Conservation (phyloP, 495 filamentous ascomycete species). For the Apiosordaria backusii region DNA sequence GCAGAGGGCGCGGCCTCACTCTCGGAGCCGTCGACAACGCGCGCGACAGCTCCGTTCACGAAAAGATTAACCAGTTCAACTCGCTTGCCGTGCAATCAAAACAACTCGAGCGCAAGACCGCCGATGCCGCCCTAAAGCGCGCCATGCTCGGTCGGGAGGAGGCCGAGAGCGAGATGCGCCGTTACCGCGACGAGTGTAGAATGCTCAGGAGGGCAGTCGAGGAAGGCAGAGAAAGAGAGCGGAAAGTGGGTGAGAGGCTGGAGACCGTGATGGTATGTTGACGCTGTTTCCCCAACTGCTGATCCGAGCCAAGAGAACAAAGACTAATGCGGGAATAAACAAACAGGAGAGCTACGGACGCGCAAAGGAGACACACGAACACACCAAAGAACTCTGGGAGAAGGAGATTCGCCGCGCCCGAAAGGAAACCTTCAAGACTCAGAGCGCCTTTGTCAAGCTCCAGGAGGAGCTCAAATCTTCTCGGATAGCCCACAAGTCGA, state of each 20-base stretch:
- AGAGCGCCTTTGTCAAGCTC: constrained; percentile 68
- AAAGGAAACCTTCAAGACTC: constrained; percentile 81
- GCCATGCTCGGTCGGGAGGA: constrained; percentile 83
- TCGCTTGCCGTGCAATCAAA: constrained; percentile 60
- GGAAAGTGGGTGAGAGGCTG: constrained; percentile 70
- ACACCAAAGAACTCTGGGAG: constrained; percentile 72
- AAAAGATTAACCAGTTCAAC: constrained; percentile 84
- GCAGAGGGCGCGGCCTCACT: constrained; percentile 13
- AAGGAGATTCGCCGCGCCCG: constrained; percentile 78
- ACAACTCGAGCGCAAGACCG: constrained; percentile 56
- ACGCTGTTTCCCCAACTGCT: background rate
- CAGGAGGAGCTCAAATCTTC: constrained; percentile 78
- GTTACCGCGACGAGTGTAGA: constrained; percentile 56
- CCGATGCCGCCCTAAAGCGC: constrained; percentile 70
- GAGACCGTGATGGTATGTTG: constrained; percentile 66
- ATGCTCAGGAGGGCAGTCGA: constrained; percentile 54
- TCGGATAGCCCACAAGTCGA: constrained; percentile 46
- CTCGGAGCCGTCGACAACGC: constrained; percentile 31
- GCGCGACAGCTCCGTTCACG: constrained; percentile 71
- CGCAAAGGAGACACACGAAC: constrained; percentile 69
- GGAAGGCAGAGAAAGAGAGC: constrained; percentile 70
- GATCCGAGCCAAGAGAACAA: background rate
- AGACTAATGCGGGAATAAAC: constrained; percentile 1
- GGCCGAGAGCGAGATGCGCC: constrained; percentile 65
- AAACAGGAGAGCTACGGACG: constrained; percentile 68